A percentile compares a stretch with the other conserved stretches of the same genome.
Conservation (phyloP, 106 monocot species). For the Hemerocallis citrina region DNA sequence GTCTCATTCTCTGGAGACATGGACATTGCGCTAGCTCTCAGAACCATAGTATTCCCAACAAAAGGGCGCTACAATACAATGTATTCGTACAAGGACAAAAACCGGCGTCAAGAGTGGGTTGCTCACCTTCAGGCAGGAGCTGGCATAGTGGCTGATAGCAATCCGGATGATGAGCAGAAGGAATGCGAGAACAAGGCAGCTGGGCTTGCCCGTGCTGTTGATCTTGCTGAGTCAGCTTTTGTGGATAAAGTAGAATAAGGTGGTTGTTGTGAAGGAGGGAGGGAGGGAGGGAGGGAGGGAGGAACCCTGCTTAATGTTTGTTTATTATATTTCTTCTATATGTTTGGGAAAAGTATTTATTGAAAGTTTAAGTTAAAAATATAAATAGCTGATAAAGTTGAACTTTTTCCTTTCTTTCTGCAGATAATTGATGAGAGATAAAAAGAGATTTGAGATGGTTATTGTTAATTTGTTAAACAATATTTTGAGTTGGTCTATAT, state of each 20-base stretch:
- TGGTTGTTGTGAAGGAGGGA: no score
- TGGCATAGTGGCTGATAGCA: conserved; percentile 77
- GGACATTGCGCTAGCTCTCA: conserved; percentile 20
- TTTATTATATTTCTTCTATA: no score
- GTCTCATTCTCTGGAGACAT: conserved; percentile 41
- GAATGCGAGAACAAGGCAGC: conserved; percentile 83
- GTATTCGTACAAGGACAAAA: conserved; percentile 12
- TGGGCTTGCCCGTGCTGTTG: conserved; percentile 63
- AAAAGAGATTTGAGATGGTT: no score
- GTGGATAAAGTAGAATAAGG: conserved; percentile 12
- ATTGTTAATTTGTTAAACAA: no score
- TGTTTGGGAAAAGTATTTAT: no score
- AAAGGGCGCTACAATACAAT: not conserved
- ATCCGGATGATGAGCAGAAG: conserved; percentile 68
- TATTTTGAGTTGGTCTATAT: no score
- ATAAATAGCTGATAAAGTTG: no score
- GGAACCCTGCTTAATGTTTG: no score
- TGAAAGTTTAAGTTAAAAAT: no score
- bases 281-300: no score
- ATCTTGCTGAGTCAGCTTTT: conserved; percentile 70
- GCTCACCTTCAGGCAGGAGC: conserved; percentile 65
- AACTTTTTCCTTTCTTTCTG: no score
- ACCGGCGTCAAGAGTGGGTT: conserved; percentile 16
- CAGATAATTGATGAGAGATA: no score
- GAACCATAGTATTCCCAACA: conserved; percentile 22